Evolutionary conservation across 1,284 basidiomycete species (phyloP).

Genomic region (Inonotus hispidus): DNA sequence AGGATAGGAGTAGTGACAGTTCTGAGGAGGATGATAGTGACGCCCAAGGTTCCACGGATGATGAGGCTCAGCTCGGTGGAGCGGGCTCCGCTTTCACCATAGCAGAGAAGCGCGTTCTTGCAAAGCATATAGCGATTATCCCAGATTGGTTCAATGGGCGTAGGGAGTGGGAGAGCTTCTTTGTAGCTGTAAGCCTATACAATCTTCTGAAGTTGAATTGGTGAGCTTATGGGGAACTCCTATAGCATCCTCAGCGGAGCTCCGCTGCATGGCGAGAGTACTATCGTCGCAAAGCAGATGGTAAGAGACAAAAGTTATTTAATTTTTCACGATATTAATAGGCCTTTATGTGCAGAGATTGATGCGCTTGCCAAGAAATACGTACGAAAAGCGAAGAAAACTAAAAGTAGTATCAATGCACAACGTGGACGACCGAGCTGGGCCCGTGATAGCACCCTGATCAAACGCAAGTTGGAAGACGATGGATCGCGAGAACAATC

Average conservation of each 20-base stretch:
- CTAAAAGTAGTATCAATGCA: background rate
- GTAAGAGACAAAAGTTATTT: constrained; percentile 31
- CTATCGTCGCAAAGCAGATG: constrained; percentile 44
- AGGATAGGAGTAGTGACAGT: constrained; percentile 24
- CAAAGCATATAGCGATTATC: constrained; percentile 48
- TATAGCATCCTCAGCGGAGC: constrained; percentile 44
- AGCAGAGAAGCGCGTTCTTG: constrained; percentile 53
- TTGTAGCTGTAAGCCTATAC: constrained; percentile 38
- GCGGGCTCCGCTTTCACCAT: constrained; percentile 43
- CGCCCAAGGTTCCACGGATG: constrained; percentile 23
- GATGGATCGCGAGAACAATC: background rate
- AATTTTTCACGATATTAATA: background rate
- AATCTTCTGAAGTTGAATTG: background rate
- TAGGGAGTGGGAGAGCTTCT: constrained; percentile 50
- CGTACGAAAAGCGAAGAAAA: constrained; percentile 8
- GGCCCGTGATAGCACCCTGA: constrained; percentile 1
- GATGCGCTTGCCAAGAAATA: constrained; percentile 33
- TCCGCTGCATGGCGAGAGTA: constrained; percentile 55
- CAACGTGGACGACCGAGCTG: constrained; percentile 19
- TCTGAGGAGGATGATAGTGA: constrained; percentile 24
- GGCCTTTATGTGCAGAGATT: constrained; percentile 26
- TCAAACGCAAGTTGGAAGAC: constrained; percentile 5
- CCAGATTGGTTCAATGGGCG: constrained; percentile 39
- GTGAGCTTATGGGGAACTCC: background rate
- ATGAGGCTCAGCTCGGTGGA: constrained; percentile 49